A percentile compares a stretch with the other conserved stretches of the same genome.
Evolutionary conservation across 1,284 basidiomycete species (phyloP).

Genomic region (Acaromyces ingoldii): DNA sequence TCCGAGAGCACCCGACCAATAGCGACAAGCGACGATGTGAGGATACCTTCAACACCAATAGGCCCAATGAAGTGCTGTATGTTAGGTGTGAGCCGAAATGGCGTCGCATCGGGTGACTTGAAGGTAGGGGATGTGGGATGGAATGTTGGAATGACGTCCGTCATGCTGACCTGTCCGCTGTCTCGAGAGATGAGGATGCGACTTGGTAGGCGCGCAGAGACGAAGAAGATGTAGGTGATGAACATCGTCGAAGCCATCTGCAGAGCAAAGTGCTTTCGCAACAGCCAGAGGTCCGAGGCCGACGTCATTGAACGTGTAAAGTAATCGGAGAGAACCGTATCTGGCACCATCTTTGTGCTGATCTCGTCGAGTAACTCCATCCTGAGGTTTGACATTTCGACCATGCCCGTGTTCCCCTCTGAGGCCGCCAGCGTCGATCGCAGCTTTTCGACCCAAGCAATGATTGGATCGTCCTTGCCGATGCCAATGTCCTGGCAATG

Average conservation of each 20-base stretch:
- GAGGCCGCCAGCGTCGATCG: conserved; percentile 14
- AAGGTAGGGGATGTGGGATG: conserved; percentile 66
- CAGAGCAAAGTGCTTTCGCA: conserved; percentile 92
- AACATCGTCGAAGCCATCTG: conserved; percentile 86
- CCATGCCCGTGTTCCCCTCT: conserved; percentile 22
- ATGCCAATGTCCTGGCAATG: conserved; percentile 75
- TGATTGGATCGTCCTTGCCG: conserved; percentile 74
- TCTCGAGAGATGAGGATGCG: conserved; percentile 83
- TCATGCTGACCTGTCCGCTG: conserved; percentile 43
- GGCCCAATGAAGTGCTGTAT: conserved; percentile 90
- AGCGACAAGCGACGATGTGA: conserved; percentile 81
- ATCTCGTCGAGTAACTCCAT: conserved; percentile 91
- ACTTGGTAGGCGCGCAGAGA: conserved; percentile 75
- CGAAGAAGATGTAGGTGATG: conserved; percentile 82
- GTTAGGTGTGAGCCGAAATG: conserved; percentile 95
- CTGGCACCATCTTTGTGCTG: conserved; percentile 79
- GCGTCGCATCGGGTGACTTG: conserved; percentile 76
- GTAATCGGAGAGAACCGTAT: conserved; percentile 82
- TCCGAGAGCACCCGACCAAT: conserved; percentile 85
- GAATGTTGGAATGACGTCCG: conserved; percentile 47
- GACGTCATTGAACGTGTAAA: conserved; percentile 80
- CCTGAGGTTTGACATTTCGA: conserved; percentile 68
- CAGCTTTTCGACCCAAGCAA: conserved; percentile 51
- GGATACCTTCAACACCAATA: conserved; percentile 80
- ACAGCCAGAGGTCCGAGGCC: conserved; percentile 86